phyloP scores from a whole-genome alignment of 192 early-diverging fungal species.

The Mortierella antarctica region DNA sequence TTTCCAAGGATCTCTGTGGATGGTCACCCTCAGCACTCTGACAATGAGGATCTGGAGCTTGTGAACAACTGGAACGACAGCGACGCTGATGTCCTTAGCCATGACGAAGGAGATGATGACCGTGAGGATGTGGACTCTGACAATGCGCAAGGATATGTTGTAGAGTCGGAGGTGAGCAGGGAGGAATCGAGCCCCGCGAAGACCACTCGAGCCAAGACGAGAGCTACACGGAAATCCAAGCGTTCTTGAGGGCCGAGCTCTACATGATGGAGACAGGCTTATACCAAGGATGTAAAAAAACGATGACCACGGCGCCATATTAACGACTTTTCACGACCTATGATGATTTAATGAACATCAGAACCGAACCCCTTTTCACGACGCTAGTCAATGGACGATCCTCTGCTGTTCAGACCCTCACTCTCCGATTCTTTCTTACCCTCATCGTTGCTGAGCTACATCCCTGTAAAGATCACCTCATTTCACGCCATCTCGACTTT shows the following conservation, averaged over 20 bases:
- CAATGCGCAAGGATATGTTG: conserved; percentile 16
- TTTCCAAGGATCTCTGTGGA: background rate
- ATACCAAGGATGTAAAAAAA: background rate
- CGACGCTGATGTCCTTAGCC: conserved; percentile 18
- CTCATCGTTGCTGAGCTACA: too few species aligned
- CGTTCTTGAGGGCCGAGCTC: conserved; percentile 4
- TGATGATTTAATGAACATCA: too few species aligned
- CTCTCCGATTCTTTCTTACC: too few species aligned
- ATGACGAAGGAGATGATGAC: conserved; percentile 25
- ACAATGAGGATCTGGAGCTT: conserved; percentile 36
- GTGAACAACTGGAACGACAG: conserved; percentile 54
- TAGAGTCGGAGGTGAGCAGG: background rate
- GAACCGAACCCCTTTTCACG: too few species aligned
- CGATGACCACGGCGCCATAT: background rate
- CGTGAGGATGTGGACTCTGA: conserved; percentile 13
- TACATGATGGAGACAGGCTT: background rate
- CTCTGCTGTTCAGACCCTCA: too few species aligned
- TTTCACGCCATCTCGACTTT: too few species aligned
- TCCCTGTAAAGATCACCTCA: too few species aligned
- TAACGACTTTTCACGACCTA: too few species aligned
- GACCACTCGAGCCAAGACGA: conserved; percentile 2
- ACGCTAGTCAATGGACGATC: background rate
- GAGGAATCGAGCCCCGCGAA: background rate
- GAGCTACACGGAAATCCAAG: conserved; percentile 18
- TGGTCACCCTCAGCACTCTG: conserved; percentile 12